Evolutionary conservation across 352 stramenopile genomes (phyloP).

Genomic region (Globisporangium megalacanthum): DNA sequence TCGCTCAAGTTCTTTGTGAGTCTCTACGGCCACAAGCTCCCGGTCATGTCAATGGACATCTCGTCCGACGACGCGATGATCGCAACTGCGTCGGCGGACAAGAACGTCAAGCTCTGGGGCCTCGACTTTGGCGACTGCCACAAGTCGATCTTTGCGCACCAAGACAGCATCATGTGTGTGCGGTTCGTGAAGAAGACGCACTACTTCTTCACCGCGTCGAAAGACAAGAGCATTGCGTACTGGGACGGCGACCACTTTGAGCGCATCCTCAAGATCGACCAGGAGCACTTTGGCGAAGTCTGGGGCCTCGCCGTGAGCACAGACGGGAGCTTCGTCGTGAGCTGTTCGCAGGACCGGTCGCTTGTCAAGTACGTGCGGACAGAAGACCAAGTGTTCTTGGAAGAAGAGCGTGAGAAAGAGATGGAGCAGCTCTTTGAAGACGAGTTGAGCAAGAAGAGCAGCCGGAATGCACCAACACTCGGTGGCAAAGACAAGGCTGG

Average conservation of each 20-base stretch:
- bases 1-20: conserved; percentile 99
- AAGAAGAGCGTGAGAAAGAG: conserved; percentile 97
- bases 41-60: conserved; percentile 97
- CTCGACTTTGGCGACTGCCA: conserved; percentile 99
- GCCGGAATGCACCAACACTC: conserved; percentile 49
- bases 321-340: conserved; percentile 95
- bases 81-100: conserved; percentile 97
- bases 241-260: conserved; percentile 99
- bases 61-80: conserved; percentile 97
- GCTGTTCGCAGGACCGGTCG: conserved; percentile 95
- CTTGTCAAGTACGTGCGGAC: conserved; percentile 96
- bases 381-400: conserved; percentile 96
- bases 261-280: conserved; percentile 77
- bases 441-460: conserved; percentile 81
- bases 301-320: conserved; percentile 87
- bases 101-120: conserved; percentile 99
- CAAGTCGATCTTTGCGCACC: conserved; percentile 97
- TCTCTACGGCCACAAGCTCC: conserved; percentile 99
- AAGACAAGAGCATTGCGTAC: conserved; percentile 97
- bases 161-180: conserved; percentile 97
- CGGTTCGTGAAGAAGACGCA: conserved; percentile 95
- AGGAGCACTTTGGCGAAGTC: conserved; percentile 77
- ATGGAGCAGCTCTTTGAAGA: conserved; percentile 95
- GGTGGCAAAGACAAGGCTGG: conserved; percentile 65
- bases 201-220: conserved; percentile 98